phyloP scores from a whole-genome alignment of 108 stramenopile species.

The Cyclotella cryptica region DNA sequence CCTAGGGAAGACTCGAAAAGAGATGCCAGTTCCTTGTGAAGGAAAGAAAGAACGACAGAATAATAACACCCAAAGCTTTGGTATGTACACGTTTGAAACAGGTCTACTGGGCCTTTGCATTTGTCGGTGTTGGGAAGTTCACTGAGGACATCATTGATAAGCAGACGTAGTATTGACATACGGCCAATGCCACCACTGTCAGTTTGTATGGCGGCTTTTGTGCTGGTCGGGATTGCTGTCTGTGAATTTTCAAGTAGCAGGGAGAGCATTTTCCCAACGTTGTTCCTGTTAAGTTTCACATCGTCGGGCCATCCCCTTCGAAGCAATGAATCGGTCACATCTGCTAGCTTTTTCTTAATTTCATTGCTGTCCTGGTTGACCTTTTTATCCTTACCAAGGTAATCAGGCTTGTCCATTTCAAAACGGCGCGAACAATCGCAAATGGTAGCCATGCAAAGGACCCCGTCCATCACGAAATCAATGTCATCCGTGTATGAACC shows the following conservation, averaged over 20 bases:
- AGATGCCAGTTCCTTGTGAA: conserved; percentile 38
- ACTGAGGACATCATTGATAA: conserved; percentile 49
- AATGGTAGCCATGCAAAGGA: conserved; percentile 45
- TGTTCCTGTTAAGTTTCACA: conserved; percentile 53
- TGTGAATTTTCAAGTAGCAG: conserved; percentile 47
- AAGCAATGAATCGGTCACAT: conserved; percentile 39
- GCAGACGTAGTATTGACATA: conserved; percentile 30
- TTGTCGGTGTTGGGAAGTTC: conserved; percentile 54
- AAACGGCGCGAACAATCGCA: conserved; percentile 41
- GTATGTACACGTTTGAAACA: conserved; percentile 49
- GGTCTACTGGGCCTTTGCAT: conserved; percentile 50
- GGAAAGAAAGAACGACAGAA: conserved; percentile 25
- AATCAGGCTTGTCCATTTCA: neutral
- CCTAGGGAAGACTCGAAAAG: conserved; percentile 42
- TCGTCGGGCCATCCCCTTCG: conserved; percentile 46
- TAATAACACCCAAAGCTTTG: conserved; percentile 48
- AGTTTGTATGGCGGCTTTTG: neutral
- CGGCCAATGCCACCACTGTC: conserved; percentile 34
- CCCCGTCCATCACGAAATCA: conserved; percentile 59
- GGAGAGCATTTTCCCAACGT: conserved; percentile 55
- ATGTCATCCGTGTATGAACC: conserved; percentile 51
- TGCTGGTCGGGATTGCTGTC: conserved; percentile 10
- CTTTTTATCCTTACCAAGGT: neutral
- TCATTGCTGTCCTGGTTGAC: neutral
- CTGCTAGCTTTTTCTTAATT: conserved; percentile 39